Evolutionary conservation across 2,329 filamentous ascomycete species (phyloP), one percentile per base, ranked within the genome.

Genomic region (Waltergamsia citrina): DNA sequence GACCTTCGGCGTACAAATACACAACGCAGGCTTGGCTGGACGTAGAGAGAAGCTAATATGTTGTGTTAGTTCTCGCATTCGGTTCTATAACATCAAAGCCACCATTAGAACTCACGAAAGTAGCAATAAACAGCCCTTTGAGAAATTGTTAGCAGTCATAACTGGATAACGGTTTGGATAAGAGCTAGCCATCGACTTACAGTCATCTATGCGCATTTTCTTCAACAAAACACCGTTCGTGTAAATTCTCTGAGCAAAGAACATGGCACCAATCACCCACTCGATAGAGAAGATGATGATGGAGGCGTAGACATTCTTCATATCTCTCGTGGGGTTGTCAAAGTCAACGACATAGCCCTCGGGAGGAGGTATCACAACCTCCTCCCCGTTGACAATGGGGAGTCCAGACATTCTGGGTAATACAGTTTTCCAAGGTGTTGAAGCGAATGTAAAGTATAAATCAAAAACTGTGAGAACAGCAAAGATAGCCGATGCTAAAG

Each of bases 321-420:
- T 39, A 22, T 39, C 41, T 3, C 26, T 35, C 11, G 38, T 39
- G 1, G 53, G 54, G 25, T 54, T 38, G 6, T 44, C 46, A 24
- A 56, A 54, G 27, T 57, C 38, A 17, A 55, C 50, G 1, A 40
- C 34, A 29, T 54, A 55, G 18, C 44, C 50, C 11, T 37, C 34
- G 6, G 52, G 45, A 6, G 53, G 46, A 4, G 37, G 11, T 7
- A 50, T 30, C 9, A 48, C 20, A 5, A 45, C 47, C 3, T 35
- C 39, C 12, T 48, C 43, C 29, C 51, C 49, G 39, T 50, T 41
- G 6, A 46, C 38, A 5, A 50, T 29, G 9, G 47, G 43, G 19
- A 41, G 44, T 20, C n/a, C n/a, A n/a, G n/a, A n/a, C n/a, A n/a
- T n/a, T n/a, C n/a, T n/a, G n/a, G n/a, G n/a, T n/a, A n/a, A n/a